These are phyloP conservation scores for Arachis hypogaea DNA, from an alignment of 306 rosid species.

Conservation along the genomic window DNA sequence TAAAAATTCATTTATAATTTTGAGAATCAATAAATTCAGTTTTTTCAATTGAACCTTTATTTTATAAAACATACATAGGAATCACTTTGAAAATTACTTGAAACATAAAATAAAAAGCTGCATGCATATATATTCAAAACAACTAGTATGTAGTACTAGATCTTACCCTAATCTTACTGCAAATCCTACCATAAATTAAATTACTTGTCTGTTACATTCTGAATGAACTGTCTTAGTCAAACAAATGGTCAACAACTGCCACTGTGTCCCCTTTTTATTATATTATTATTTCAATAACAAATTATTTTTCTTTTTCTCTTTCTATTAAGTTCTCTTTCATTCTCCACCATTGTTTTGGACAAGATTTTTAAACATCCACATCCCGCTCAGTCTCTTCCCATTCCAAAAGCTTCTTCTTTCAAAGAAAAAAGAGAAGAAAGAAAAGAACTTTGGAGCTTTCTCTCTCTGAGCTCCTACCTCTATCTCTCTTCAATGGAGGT, in stretches of 20 bases:
- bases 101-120: too few relatives aligned
- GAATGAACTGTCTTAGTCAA: conserved; percentile 39
- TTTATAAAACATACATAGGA: too few relatives aligned
- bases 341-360: neutral
- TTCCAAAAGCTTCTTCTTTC: conserved; percentile 10
- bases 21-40: too few relatives aligned
- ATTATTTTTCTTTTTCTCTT: too few relatives aligned
- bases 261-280: neutral
- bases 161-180: too few relatives aligned
- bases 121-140: too few relatives aligned
- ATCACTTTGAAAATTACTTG: too few relatives aligned
- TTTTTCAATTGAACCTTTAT: too few relatives aligned
- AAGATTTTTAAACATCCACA: conserved; percentile 14
- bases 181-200: neutral
- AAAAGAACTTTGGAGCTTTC: neutral
- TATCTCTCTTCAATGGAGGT: conserved; percentile 33
- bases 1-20: too few relatives aligned
- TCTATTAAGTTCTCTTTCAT: too few relatives aligned
- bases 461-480: conserved; percentile 20
- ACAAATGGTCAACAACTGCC: conserved; percentile 29
- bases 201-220: neutral
- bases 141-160: too few relatives aligned
- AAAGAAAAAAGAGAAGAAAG: too few relatives aligned
- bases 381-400: conserved; percentile 36
- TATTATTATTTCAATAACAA: neutral